These are phyloP conservation scores for Globisporangium irregulare DNA, from an alignment of 352 stramenopile species.

Conservation along the genomic window DNA sequence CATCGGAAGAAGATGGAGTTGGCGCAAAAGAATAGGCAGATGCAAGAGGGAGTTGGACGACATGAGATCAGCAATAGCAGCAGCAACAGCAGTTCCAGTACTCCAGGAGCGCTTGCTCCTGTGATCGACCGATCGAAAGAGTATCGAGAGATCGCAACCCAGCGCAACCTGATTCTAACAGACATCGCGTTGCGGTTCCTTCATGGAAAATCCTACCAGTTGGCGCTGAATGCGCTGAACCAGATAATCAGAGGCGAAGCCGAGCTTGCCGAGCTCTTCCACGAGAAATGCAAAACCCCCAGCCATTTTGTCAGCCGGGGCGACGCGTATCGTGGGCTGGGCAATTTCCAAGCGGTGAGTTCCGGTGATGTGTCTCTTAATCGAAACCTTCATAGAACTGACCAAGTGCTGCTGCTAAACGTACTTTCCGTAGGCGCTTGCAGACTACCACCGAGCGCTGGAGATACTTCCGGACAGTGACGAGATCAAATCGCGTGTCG, in stretches of 20 bases:
- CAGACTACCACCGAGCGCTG: slow-evolving; percentile 73
- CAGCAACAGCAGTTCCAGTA: neutral
- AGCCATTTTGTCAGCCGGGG: slow-evolving; percentile 66
- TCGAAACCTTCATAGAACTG: neutral
- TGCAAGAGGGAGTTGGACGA: neutral
- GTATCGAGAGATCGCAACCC: slow-evolving; percentile 60
- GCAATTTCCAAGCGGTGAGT: slow-evolving; percentile 68
- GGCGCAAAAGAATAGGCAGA: slow-evolving; percentile 5
- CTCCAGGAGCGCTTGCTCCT: neutral
- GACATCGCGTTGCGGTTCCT: slow-evolving; percentile 65
- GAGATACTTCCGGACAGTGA: slow-evolving; percentile 50
- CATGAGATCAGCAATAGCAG: neutral
- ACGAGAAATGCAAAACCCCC: slow-evolving; percentile 41
- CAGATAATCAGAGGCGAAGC: slow-evolving; percentile 62
- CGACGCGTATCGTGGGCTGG: slow-evolving; percentile 68
- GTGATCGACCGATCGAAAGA: slow-evolving; percentile 40
- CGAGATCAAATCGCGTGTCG: slow-evolving; percentile 58
- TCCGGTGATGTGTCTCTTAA: neutral
- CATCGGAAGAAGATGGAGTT: slow-evolving; percentile 31
- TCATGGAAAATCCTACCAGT: slow-evolving; percentile 51
- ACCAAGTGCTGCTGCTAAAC: neutral
- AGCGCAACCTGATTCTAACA: slow-evolving; percentile 75
- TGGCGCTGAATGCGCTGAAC: slow-evolving; percentile 80
- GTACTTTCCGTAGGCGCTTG: slow-evolving; percentile 41
- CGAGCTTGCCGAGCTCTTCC: slow-evolving; percentile 44